Percentiles rank a stretch among this genome's conserved stretches.
Conservation (phyloP, 2,329 filamentous ascomycete species). For the Colletotrichum sp. region DNA sequence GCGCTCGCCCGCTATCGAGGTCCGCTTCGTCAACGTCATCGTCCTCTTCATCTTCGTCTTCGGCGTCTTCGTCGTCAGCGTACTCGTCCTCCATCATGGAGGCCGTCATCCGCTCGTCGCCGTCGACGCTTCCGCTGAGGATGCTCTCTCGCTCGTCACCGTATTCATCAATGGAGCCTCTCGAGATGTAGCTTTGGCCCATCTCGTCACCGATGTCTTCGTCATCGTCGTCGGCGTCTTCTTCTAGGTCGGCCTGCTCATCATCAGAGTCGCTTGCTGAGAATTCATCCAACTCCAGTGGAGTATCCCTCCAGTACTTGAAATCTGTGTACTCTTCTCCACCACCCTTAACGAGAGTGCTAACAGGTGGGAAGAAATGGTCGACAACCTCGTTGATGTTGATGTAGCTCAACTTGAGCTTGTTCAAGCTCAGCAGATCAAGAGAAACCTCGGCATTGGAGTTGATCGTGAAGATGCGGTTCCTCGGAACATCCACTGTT, state of each 20-base stretch:
- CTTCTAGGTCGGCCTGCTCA: slow-evolving; percentile 49
- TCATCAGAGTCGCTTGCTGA: slow-evolving; percentile 78
- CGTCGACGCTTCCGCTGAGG: slow-evolving; percentile 48
- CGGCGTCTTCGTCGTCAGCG: slow-evolving; percentile 35
- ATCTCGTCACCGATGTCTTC: slow-evolving; percentile 49
- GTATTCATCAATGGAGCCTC: slow-evolving; percentile 53
- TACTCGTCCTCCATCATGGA: slow-evolving; percentile 44
- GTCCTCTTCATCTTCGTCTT: slow-evolving; percentile 40
- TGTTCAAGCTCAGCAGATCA: slow-evolving; percentile 88
- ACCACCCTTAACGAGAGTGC: slow-evolving; percentile 83
- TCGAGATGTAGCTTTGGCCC: slow-evolving; percentile 62
- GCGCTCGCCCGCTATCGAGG: slow-evolving; percentile 1
- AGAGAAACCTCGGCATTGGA: slow-evolving; percentile 94
- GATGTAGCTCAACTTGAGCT: slow-evolving; percentile 95
- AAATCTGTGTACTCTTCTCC: slow-evolving; percentile 98
- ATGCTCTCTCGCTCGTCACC: slow-evolving; percentile 48
- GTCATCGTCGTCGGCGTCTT: slow-evolving; percentile 56
- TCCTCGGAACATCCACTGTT: slow-evolving; percentile 92
- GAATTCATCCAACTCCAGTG: slow-evolving; percentile 87
- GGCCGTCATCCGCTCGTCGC: slow-evolving; percentile 44
- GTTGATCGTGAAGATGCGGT: slow-evolving; percentile 98
- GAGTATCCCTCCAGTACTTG: slow-evolving; percentile 90
- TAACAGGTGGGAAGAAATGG: slow-evolving; percentile 95
- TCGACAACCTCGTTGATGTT: slow-evolving; percentile 97
- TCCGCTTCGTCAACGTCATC: slow-evolving; percentile 47